Base-by-base conservation (phyloP, 208 protist species). In the Leishmania lainsoni region DNA sequence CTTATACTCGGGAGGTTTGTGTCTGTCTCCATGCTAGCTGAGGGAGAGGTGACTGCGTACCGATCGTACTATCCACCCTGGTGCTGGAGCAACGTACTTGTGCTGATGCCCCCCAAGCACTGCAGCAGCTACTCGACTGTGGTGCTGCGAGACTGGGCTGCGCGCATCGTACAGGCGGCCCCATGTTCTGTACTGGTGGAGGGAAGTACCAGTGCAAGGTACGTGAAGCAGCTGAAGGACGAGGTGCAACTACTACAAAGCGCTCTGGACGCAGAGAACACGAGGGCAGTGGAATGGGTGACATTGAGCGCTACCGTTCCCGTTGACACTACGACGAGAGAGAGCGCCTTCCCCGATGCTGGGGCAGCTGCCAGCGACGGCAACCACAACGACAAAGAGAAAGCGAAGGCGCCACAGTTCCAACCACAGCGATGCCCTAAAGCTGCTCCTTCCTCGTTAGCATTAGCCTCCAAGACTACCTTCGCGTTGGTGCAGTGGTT, bases 121-220 rank as follows among this genome's bases (percentile, higher is more conserved):
- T 29, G 71, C 29, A 22, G 48, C 20, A 81, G 74, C 65, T 85
- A 85, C 72, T 78, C 81, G 6, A 26, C n/a, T 2, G 49, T 39
- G 52, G 32, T 75, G 12, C 9, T 85, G 32, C 61, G 48, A 2
- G 71, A 81, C 26, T 85, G 81, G 81, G 81, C 90, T 8, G 73
- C 74, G 29, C 68, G 83, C 39, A 90, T 96, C 76, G 74, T 91
- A 26, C 80, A 87, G 48, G 81, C 81, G 54, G 84, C 92, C 3
- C 92, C 92, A 26, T 96, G 92, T 76, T 59, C 79, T 10, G 86
- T 96, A 39, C 51, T 94, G 48, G 81, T 92, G 22, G 84, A 92
- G 39, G 54, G 80, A 29, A 12, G n/a, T n/a, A 66, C 61, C 8
- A 45, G 1, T 52, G 54, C 70, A 26, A 29, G 48, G 8, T 83